Conservation (phyloP, 2,329 filamentous ascomycete genomes). For the Alternaria alternata region DNA sequence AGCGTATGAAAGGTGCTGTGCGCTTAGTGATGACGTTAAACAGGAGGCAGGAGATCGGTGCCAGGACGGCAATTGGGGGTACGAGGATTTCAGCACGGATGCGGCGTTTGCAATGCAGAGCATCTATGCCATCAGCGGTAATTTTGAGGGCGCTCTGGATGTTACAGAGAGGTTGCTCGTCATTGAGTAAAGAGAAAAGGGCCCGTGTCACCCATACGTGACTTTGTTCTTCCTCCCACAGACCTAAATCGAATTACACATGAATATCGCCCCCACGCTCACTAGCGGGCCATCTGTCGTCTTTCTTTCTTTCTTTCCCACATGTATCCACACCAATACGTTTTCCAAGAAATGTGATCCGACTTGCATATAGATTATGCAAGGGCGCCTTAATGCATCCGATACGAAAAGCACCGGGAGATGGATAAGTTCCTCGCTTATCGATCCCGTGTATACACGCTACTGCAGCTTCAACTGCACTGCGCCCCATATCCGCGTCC, state of each 20-base stretch:
- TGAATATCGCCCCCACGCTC: not conserved
- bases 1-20: constrained; percentile 71
- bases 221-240: not conserved
- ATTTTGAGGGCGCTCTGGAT: constrained; percentile 65
- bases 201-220: not conserved
- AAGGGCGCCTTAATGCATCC: not conserved
- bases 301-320: not conserved
- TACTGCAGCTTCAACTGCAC: not conserved
- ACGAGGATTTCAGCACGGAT: constrained; percentile 71
- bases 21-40: constrained; percentile 56
- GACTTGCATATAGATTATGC: constrained; percentile 3
- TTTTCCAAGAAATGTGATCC: not conserved
- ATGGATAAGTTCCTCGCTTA: not conserved
- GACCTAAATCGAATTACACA: not conserved
- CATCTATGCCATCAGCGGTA: constrained; percentile 71
- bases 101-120: constrained; percentile 78
- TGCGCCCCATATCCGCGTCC: constrained; percentile 1
- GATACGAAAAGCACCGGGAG: not conserved
- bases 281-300: not conserved
- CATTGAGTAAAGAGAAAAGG: constrained; percentile 41
- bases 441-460: constrained; percentile 1
- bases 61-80: constrained; percentile 47
- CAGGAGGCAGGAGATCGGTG: constrained; percentile 25
- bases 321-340: not conserved
- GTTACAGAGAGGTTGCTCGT: constrained; percentile 67